These are phyloP conservation scores for Tolypocladium ovalisporum DNA, from an alignment of 2,329 filamentous ascomycete species.

Conservation along the genomic window DNA sequence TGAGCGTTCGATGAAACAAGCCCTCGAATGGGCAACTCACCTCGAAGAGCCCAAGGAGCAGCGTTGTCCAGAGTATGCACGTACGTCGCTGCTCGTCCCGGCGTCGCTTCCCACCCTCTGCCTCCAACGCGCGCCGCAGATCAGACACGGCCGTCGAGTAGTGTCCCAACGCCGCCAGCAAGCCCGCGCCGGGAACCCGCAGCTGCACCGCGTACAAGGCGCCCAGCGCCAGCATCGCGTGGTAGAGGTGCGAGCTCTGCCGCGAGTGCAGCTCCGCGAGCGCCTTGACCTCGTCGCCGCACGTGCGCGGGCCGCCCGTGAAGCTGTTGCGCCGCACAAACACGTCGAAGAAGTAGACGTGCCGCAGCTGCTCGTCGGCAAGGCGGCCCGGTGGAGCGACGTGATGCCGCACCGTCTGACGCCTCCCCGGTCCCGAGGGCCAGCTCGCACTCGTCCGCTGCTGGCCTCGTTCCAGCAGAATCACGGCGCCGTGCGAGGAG, in stretches of 20 bases:
- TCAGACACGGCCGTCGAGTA: background rate
- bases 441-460: conserved; percentile 2
- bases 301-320: conserved; percentile 1
- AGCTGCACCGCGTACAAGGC: background rate
- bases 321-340: conserved; percentile 18
- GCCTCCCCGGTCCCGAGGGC: background rate
- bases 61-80: conserved; percentile 20
- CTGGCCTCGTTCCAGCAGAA: conserved; percentile 11
- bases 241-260: background rate
- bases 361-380: conserved; percentile 8
- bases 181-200: background rate
- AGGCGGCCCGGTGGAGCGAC: background rate
- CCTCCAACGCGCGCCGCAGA: background rate
- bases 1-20: background rate
- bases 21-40: conserved; percentile 6
- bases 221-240: background rate
- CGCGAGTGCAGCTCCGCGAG: conserved; percentile 6
- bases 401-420: background rate
- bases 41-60: conserved; percentile 22
- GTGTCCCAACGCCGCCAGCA: background rate
- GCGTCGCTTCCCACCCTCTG: background rate
- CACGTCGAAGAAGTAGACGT: conserved; percentile 18
- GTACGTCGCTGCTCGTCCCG: background rate
- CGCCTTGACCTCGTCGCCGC: conserved; percentile 11
- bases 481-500: conserved; percentile 1